A percentile compares a stretch with the other conserved stretches of the same genome.
phyloP scores from a whole-genome alignment of 331 rosid genomes.

The Cydonia oblonga region DNA sequence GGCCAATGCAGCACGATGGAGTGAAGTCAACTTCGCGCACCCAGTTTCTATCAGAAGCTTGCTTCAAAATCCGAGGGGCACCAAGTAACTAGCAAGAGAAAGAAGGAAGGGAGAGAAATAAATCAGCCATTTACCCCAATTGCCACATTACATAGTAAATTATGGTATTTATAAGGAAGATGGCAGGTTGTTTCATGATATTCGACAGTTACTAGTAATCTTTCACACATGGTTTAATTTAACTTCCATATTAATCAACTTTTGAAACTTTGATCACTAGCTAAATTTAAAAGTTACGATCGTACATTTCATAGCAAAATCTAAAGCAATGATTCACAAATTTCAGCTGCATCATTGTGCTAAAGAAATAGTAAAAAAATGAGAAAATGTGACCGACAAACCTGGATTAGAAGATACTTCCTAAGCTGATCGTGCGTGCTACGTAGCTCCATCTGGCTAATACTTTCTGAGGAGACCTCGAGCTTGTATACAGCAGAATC shows the following conservation, averaged over 20 bases:
- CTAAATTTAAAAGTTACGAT: not conserved
- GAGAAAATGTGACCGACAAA: not conserved
- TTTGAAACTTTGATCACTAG: not conserved
- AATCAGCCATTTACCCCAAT: too few relatives aligned
- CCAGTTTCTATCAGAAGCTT: conserved; percentile 3
- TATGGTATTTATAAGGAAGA: not conserved
- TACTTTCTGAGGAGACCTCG: conserved; percentile 8
- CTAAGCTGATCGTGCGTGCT: not conserved
- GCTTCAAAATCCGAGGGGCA: conserved; percentile 15
- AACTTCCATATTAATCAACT: not conserved
- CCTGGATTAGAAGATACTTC: conserved; percentile 25
- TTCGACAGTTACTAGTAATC: not conserved
- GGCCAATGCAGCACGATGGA: conserved; percentile 20
- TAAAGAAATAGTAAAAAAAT: not conserved
- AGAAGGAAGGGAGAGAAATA: not conserved
- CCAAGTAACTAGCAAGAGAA: conserved; percentile 13
- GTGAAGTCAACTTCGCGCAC: conserved; percentile 31
- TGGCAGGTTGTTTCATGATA: not conserved
- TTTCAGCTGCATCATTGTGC: not conserved
- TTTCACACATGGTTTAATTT: not conserved
- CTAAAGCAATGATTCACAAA: not conserved
- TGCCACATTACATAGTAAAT: not conserved
- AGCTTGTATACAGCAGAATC: conserved; percentile 7
- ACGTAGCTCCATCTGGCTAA: conserved; percentile 17
- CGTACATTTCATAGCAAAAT: not conserved